These are phyloP conservation scores for Aspergillus nidulans DNA, from an alignment of 495 filamentous ascomycete genomes.

Conservation along the genomic window DNA sequence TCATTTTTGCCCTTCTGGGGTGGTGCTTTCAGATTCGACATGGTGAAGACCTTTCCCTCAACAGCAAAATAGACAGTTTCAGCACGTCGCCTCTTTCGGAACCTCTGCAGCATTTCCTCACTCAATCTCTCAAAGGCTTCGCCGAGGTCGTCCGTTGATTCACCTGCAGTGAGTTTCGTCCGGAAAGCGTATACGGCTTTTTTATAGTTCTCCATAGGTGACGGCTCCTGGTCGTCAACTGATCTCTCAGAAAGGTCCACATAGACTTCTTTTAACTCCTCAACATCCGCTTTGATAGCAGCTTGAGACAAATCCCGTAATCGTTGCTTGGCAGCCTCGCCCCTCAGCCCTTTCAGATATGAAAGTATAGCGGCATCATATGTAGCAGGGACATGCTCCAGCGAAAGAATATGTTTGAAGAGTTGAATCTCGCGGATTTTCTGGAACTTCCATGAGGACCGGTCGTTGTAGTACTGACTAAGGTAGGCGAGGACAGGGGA, in stretches of 20 bases:
- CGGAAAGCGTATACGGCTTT: constrained; percentile 47
- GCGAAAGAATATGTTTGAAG: constrained; percentile 73
- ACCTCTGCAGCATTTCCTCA: constrained; percentile 33
- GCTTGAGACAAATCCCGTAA: constrained; percentile 59
- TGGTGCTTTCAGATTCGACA: constrained; percentile 25
- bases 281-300: constrained; percentile 42
- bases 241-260: constrained; percentile 25
- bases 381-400: constrained; percentile 57
- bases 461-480: constrained; percentile 60
- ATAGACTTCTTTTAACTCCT: constrained; percentile 38
- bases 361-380: constrained; percentile 60
- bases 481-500: constrained; percentile 70
- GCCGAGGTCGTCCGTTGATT: constrained; percentile 26
- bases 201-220: constrained; percentile 46
- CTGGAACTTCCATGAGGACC: constrained; percentile 82
- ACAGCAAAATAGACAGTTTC: constrained; percentile 44
- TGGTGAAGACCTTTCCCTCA: constrained; percentile 29
- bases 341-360: constrained; percentile 71
- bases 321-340: constrained; percentile 54
- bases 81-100: constrained; percentile 42
- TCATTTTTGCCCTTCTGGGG: constrained; percentile 19
- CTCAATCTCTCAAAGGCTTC: constrained; percentile 30
- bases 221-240: constrained; percentile 9
- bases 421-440: constrained; percentile 80
- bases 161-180: constrained; percentile 23